phyloP scores from a whole-genome alignment of 1,139 yeast species.

The Petasospora fabianii region DNA sequence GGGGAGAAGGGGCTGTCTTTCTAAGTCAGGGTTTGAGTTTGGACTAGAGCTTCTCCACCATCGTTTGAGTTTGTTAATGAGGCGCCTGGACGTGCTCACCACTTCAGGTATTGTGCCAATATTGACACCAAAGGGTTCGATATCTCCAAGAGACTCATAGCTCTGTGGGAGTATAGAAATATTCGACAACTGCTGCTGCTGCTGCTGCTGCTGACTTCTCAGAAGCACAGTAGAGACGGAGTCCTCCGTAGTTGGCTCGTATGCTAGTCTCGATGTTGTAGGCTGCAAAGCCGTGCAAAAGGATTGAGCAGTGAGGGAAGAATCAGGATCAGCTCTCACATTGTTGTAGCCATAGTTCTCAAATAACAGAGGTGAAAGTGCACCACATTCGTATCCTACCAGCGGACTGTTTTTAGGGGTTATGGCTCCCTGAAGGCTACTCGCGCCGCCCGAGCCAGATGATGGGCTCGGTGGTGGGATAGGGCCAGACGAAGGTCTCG shows the following conservation, averaged over 20 bases:
- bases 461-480: neutral
- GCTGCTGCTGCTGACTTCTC: neutral
- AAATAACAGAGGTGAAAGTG: conserved; percentile 5
- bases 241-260: neutral
- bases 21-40: conserved; percentile 11
- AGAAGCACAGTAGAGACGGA: neutral
- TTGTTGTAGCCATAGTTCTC: conserved; percentile 10
- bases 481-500: conserved; percentile 4
- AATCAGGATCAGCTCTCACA: conserved; percentile 4
- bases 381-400: neutral
- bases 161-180: conserved; percentile 1
- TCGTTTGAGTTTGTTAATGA: conserved; percentile 2
- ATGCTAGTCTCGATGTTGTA: neutral
- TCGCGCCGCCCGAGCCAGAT: too few relatives aligned
- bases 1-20: conserved; percentile 21
- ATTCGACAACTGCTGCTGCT: neutral
- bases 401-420: neutral
- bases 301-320: conserved; percentile 3
- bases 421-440: too few relatives aligned
- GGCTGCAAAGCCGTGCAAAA: conserved; percentile 10
- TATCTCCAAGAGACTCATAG: neutral
- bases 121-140: neutral
- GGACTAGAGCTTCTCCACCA: neutral
- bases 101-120: neutral
- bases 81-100: neutral